Conservation (phyloP, 306 rosid species). For the Sesbania bispinosa region DNA sequence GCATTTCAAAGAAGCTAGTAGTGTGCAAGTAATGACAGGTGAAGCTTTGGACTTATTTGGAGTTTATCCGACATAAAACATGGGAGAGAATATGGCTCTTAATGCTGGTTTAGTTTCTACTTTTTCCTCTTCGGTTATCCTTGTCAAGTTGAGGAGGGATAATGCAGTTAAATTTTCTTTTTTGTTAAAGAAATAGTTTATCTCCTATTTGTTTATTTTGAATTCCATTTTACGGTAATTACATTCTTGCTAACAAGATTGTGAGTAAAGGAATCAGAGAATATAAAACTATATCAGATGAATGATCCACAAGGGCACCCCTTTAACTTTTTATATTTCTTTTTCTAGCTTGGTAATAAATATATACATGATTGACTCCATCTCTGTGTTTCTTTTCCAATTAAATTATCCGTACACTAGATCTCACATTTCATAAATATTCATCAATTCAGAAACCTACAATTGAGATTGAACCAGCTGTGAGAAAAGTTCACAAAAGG, state of each 20-base stretch:
- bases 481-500: neutral
- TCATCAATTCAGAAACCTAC: neutral
- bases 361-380: slow-evolving; percentile 3
- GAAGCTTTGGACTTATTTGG: slow-evolving; percentile 64
- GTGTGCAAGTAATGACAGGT: slow-evolving; percentile 44
- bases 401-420: neutral
- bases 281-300: neutral
- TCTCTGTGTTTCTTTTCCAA: slow-evolving; percentile 10
- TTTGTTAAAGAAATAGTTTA: neutral
- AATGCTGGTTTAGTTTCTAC: slow-evolving; percentile 28
- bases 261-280: slow-evolving; percentile 16
- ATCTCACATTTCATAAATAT: slow-evolving; percentile 4
- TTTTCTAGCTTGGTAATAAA: neutral
- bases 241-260: slow-evolving; percentile 24
- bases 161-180: neutral
- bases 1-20: slow-evolving; percentile 48
- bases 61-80: slow-evolving; percentile 84
- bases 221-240: slow-evolving; percentile 15
- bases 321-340: neutral
- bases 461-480: slow-evolving; percentile 7
- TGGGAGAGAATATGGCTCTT: slow-evolving; percentile 72
- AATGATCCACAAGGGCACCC: neutral
- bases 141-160: slow-evolving; percentile 42
- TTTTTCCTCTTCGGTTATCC: slow-evolving; percentile 16
- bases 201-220: slow-evolving; percentile 29